phyloP scores from a whole-genome alignment of 495 filamentous ascomycete species.

The Neurospora sp. region DNA sequence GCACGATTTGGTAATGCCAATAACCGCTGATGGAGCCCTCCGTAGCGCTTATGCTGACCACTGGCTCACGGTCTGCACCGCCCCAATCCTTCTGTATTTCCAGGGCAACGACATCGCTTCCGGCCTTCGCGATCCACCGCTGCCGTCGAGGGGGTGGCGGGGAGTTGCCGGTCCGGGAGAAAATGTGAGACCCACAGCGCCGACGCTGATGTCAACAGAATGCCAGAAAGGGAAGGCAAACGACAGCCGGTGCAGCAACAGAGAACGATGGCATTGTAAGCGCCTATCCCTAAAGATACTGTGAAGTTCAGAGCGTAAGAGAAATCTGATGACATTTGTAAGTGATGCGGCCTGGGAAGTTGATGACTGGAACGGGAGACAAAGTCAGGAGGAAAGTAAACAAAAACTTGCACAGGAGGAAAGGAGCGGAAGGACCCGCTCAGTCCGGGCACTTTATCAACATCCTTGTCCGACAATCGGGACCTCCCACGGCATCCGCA shows the following conservation, averaged over 20 bases:
- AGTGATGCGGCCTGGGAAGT: too few relatives aligned
- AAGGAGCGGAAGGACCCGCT: too few relatives aligned
- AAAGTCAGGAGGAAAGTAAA: neutral
- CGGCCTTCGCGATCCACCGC: neutral
- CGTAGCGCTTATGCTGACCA: neutral
- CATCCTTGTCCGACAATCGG: neutral
- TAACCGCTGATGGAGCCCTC: neutral
- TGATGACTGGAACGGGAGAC: too few relatives aligned
- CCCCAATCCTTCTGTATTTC: neutral
- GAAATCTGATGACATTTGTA: too few relatives aligned
- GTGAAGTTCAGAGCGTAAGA: too few relatives aligned
- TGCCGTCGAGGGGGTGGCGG: neutral
- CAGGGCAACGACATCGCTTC: neutral
- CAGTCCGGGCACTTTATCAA: too few relatives aligned
- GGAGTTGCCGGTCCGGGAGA: neutral
- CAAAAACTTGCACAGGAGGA: neutral
- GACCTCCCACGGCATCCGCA: too few relatives aligned
- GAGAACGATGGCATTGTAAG: neutral
- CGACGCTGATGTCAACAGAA: neutral
- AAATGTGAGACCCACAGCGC: neutral
- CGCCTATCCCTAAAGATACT: too few relatives aligned
- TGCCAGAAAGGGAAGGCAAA: neutral
- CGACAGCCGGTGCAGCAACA: neutral
- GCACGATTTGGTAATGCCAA: neutral
- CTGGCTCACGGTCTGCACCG: neutral